Conservation (phyloP, 2,329 filamentous ascomycete genomes). For the Penicillium sclerotigenum region DNA sequence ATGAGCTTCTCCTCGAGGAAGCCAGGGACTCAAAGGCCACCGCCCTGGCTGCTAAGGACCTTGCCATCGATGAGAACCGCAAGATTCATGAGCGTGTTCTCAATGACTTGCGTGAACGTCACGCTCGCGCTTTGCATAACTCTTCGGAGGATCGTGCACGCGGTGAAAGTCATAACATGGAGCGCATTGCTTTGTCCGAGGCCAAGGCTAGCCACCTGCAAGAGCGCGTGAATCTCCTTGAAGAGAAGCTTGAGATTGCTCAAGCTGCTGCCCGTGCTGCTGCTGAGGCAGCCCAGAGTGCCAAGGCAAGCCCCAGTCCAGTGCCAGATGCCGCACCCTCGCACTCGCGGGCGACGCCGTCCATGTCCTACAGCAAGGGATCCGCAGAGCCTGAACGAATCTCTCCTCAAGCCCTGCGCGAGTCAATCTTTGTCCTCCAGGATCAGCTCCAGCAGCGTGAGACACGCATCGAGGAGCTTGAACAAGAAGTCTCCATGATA, state of each 20-base stretch:
- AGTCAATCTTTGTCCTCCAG: conserved; percentile 94
- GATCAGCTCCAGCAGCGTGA: conserved; percentile 96
- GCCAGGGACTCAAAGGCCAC: conserved; percentile 66
- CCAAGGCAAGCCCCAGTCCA: conserved; percentile 43
- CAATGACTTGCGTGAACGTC: conserved; percentile 71
- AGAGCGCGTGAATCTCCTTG: conserved; percentile 77
- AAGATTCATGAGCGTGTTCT: conserved; percentile 69
- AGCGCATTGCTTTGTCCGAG: conserved; percentile 76
- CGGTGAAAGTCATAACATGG: conserved; percentile 72
- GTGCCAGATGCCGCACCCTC: conserved; percentile 34
- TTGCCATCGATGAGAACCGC: conserved; percentile 55
- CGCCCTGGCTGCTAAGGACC: conserved; percentile 55
- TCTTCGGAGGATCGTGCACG: conserved; percentile 77
- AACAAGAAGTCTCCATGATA: conserved; percentile 64
- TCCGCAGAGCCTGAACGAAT: conserved; percentile 73
- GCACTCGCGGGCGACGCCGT: conserved; percentile 46
- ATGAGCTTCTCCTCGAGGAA: conserved; percentile 82
- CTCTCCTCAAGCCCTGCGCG: conserved; percentile 87
- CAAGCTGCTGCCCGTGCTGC: conserved; percentile 83
- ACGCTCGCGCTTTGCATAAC: conserved; percentile 70
- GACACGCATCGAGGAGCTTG: conserved; percentile 80
- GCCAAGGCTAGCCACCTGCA: conserved; percentile 83
- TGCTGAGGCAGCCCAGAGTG: conserved; percentile 67
- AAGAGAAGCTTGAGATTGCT: conserved; percentile 87
- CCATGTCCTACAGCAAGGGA: conserved; percentile 44